Conservation (phyloP, 2,329 filamentous ascomycete species). For the Diaporthe sp. region DNA sequence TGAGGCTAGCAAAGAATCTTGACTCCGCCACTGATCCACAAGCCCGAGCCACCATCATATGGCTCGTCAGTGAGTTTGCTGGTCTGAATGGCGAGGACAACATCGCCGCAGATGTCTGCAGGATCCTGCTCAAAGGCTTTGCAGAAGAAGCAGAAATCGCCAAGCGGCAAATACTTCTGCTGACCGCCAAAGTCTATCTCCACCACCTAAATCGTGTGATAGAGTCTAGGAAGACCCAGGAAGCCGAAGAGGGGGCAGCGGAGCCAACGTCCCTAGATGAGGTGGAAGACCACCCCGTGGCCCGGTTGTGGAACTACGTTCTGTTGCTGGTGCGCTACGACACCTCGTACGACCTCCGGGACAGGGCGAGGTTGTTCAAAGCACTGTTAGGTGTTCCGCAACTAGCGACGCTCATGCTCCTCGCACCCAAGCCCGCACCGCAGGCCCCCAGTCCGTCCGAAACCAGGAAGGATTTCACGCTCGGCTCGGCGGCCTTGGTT, state of each 20-base stretch:
- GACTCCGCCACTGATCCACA: constrained; percentile 90
- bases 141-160: constrained; percentile 85
- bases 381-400: constrained; percentile 86
- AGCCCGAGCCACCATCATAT: constrained; percentile 94
- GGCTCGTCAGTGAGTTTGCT: constrained; percentile 96
- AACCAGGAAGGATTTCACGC: constrained; percentile 79
- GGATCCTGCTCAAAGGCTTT: constrained; percentile 90
- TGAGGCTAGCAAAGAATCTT: constrained; percentile 90
- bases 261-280: constrained; percentile 51
- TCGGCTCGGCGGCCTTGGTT: constrained; percentile 90
- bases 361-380: constrained; percentile 90
- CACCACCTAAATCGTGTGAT: constrained; percentile 79
- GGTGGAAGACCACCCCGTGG: constrained; percentile 76
- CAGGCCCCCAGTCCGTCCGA: constrained; percentile 92
- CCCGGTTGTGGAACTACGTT: constrained; percentile 86
- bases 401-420: constrained; percentile 88
- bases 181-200: constrained; percentile 97
- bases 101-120: constrained; percentile 91
- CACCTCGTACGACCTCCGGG: constrained; percentile 93
- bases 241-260: constrained; percentile 49
- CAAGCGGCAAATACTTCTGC: constrained; percentile 90
- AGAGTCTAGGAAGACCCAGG: constrained; percentile 58
- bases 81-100: constrained; percentile 85
- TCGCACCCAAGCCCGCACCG: constrained; percentile 94
- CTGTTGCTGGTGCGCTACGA: constrained; percentile 92